Evolutionary conservation across 2,329 filamentous ascomycete genomes (phyloP), one percentile per base, ranked within the genome.

Genomic region (Tolypocladium ovalisporum): DNA sequence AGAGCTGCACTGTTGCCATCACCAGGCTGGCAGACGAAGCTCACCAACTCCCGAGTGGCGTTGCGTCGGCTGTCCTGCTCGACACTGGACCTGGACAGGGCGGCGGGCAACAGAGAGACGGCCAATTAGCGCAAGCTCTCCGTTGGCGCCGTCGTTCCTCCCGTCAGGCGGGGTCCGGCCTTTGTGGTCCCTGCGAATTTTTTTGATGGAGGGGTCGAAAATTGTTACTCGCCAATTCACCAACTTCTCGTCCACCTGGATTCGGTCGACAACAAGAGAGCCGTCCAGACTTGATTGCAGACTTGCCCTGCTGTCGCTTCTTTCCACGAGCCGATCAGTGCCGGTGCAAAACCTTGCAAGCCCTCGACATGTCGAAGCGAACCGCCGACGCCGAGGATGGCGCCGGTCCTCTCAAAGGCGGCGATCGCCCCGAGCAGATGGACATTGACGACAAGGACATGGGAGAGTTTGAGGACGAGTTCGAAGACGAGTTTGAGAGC

Each of bases 391-490:
- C 71, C 55, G 75, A 76, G 35, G 71, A 75, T 42, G 75, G 72
- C 52, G 73, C 75, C 40, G 69, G 70, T 37, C 76, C 82, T 32
- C 76, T 86, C 64, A 87, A 87, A 73, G 78, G 78, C 58, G 82
- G 84, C 55, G 78, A 79, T 27, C 80, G 83, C 40, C 83, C 82
- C 6, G 82, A 85, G 61, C 77, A 81, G 60, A 84, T 84, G 80
- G 88, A 87, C 59, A 80, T 89, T 55, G 84, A 89, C 62, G 70
- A 75, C 62, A 76, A 77, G 68, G 84, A 84, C 32, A 85, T 87
- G 78, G 84, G 84, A 68, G 89, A 97, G 64, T 97, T 95, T 62
- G 94, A 96, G 69, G 94, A 97, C 75, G 93, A 97, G 69, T 97
- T 93, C 64, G 90, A 93, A 73, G 89, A 93, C 67, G 89, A 93